Evolutionary conservation across 305 asterid species (phyloP).

Genomic region (Galium porrigens): DNA sequence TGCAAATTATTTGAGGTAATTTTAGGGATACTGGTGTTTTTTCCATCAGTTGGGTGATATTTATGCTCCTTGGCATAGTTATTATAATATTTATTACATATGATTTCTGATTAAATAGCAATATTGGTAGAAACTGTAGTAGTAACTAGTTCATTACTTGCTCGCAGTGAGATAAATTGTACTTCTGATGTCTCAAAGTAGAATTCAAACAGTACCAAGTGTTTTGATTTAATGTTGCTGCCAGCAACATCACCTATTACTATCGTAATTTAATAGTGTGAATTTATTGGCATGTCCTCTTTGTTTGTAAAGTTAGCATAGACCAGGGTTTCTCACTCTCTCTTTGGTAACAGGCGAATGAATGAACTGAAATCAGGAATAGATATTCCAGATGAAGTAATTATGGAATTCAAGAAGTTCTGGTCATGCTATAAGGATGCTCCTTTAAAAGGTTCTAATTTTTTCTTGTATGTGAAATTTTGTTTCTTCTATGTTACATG

Average conservation of each 20-base stretch:
- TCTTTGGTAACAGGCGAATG: slow-evolving; percentile 48
- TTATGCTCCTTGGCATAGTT: neutral
- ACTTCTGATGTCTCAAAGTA: neutral
- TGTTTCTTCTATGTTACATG: neutral
- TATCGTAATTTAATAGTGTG: neutral
- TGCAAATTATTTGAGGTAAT: slow-evolving; percentile 77
- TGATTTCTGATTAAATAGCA: neutral
- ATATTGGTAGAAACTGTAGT: neutral
- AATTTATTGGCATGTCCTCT: neutral
- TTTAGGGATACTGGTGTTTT: slow-evolving; percentile 8
- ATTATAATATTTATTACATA: neutral
- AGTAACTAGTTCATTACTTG: neutral
- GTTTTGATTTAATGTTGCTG: neutral
- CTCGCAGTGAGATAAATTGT: neutral
- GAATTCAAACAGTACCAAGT: neutral
- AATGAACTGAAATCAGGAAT: slow-evolving; percentile 63
- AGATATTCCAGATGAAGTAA: slow-evolving; percentile 54
- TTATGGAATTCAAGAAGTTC: slow-evolving; percentile 57
- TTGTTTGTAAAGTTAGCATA: neutral
- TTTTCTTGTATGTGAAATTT: neutral
- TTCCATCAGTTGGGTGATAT: neutral
- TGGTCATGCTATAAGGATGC: slow-evolving; percentile 59
- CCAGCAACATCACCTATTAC: neutral
- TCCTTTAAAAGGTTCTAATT: slow-evolving; percentile 58
- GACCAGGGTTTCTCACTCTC: neutral